These are phyloP conservation scores for Talaromyces adpressus DNA, from an alignment of 495 filamentous ascomycete species.

Conservation along the genomic window DNA sequence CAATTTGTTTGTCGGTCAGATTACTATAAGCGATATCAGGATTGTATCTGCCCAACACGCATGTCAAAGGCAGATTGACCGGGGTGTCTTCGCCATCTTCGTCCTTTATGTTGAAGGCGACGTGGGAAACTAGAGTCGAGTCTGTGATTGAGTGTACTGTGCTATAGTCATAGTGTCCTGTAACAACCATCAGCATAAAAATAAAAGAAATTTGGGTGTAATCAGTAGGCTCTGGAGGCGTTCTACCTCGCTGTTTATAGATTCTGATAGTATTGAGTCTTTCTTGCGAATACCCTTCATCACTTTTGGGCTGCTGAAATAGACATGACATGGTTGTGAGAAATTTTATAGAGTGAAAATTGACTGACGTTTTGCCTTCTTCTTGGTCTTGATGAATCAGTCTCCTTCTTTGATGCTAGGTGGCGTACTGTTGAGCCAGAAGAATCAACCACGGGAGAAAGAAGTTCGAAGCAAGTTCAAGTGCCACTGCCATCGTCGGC, in stretches of 20 bases:
- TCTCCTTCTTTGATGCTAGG: neutral
- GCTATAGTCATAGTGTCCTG: neutral
- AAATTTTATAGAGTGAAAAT: no score
- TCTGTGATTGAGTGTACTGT: slow-evolving; percentile 5
- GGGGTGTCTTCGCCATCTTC: slow-evolving; percentile 3
- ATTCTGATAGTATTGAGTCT: slow-evolving; percentile 3
- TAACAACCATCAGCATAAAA: neutral
- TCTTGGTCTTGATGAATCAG: neutral
- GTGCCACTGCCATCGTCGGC: neutral
- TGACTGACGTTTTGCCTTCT: neutral
- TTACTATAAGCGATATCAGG: neutral
- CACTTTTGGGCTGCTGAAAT: neutral
- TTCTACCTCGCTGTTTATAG: slow-evolving; percentile 1
- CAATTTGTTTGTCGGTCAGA: neutral
- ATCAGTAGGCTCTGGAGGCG: neutral
- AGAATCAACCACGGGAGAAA: neutral
- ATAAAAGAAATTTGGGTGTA: neutral
- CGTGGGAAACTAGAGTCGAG: neutral
- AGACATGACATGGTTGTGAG: neutral
- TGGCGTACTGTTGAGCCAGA: neutral
- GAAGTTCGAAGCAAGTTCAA: neutral
- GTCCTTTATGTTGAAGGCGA: slow-evolving; percentile 1
- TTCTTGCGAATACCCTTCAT: neutral
- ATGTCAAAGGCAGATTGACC: slow-evolving; percentile 1
- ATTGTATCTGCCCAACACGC: slow-evolving; percentile 4